Evolutionary conservation across 176 grass and related monocot species (phyloP).

Genomic region (Otatea glauca): DNA sequence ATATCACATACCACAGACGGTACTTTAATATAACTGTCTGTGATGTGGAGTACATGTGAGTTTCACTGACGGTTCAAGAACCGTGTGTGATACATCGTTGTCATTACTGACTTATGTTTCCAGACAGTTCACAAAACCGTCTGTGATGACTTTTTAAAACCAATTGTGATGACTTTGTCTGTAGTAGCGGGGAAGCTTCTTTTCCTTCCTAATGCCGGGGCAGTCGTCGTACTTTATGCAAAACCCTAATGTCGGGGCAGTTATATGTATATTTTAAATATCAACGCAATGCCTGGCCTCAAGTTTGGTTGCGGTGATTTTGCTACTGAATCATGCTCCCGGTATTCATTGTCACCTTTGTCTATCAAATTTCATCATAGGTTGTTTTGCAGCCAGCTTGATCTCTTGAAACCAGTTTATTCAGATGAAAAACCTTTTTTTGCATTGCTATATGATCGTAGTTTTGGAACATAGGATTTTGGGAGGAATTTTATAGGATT

Average conservation of each 20-base stretch:
- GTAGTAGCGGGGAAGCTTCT: neutral
- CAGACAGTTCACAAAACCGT: no score
- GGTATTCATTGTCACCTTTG: neutral
- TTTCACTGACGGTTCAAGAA: no score
- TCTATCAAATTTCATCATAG: neutral
- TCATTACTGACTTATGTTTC: no score
- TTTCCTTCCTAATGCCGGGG: neutral
- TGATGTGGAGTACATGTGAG: no score
- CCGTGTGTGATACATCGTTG: no score
- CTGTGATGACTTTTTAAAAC: no score
- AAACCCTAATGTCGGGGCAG: neutral
- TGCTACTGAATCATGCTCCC: neutral
- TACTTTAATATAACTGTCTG: no score
- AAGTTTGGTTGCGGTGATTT: neutral
- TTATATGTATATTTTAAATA: neutral
- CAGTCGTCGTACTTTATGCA: neutral
- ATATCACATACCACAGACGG: no score
- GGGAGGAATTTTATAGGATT: neutral
- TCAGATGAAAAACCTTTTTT: neutral
- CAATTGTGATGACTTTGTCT: no score
- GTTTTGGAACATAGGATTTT: neutral
- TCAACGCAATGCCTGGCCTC: neutral
- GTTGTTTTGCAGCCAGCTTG: neutral
- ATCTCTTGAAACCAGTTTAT: neutral
- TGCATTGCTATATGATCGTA: neutral